Conservation (phyloP, 805 yeast species). For the Lachancea lanzarotensis region DNA sequence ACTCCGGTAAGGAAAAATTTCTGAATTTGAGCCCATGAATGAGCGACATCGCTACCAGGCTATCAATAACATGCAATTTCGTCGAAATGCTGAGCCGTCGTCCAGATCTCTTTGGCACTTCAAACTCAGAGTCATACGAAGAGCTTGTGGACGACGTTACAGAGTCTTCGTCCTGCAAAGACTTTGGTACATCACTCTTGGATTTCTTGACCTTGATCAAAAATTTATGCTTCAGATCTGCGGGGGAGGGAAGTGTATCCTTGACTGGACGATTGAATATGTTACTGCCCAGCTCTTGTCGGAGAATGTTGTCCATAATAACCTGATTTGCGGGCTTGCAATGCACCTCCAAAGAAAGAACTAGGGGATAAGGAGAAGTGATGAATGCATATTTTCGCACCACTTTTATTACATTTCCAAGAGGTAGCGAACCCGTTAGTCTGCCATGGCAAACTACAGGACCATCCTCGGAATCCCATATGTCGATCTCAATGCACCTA, state of each 20-base stretch:
- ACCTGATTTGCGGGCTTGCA: slow-evolving; percentile 66
- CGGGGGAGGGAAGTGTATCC: slow-evolving; percentile 62
- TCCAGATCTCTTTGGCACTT: slow-evolving; percentile 8
- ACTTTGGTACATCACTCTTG: slow-evolving; percentile 5
- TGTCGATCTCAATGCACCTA: slow-evolving; percentile 87
- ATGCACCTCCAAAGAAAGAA: slow-evolving; percentile 78
- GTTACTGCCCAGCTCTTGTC: slow-evolving; percentile 51
- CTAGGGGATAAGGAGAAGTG: slow-evolving; percentile 78
- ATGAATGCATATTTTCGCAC: slow-evolving; percentile 83
- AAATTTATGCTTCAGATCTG: slow-evolving; percentile 60
- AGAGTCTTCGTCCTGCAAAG: slow-evolving; percentile 1
- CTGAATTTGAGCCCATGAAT: slow-evolving; percentile 69
- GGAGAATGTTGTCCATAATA: slow-evolving; percentile 47
- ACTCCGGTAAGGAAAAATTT: slow-evolving; percentile 79
- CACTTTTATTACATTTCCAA: slow-evolving; percentile 62
- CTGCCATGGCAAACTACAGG: slow-evolving; percentile 94
- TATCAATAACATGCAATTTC: slow-evolving; percentile 17
- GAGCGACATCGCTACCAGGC: slow-evolving; percentile 23
- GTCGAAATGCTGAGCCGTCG: slow-evolving; percentile 31
- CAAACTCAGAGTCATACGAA: slow-evolving; percentile 29
- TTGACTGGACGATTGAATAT: slow-evolving; percentile 33
- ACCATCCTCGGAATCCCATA: slow-evolving; percentile 81
- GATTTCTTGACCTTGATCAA: slow-evolving; percentile 73
- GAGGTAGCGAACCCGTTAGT: slow-evolving; percentile 66
- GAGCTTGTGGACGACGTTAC: slow-evolving; percentile 33